Percentiles rank a stretch among this genome's conserved stretches.
These are phyloP conservation scores for Fonsecaea pedrosoi DNA, from an alignment of 2,329 filamentous ascomycete species.

Conservation along the genomic window DNA sequence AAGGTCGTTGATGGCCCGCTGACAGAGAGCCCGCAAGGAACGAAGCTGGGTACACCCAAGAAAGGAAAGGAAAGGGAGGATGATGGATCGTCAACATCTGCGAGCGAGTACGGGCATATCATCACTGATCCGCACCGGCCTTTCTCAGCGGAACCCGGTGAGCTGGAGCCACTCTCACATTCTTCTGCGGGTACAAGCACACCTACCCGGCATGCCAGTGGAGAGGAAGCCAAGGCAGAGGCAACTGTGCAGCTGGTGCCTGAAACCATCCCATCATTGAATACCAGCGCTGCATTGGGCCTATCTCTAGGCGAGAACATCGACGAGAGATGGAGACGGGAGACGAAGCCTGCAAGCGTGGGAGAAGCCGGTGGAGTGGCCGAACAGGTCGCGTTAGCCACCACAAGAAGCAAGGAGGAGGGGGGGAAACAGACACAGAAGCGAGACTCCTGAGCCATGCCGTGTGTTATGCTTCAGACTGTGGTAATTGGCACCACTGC, in stretches of 20 bases:
- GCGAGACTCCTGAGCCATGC: background rate
- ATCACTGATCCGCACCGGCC: conserved; percentile 16
- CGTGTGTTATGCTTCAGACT: background rate
- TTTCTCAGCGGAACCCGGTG: conserved; percentile 30
- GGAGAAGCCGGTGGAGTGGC: conserved; percentile 15
- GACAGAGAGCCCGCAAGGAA: conserved; percentile 28
- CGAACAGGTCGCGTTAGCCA: conserved; percentile 24
- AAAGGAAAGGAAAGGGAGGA: conserved; percentile 14
- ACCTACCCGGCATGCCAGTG: background rate
- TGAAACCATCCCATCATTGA: conserved; percentile 19
- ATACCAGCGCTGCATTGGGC: conserved; percentile 19
- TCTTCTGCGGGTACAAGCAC: conserved; percentile 17
- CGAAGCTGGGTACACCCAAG: conserved; percentile 21
- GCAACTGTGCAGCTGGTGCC: conserved; percentile 10
- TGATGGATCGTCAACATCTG: conserved; percentile 1
- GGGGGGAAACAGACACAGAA: background rate
- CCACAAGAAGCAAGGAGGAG: conserved; percentile 27
- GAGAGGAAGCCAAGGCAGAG: background rate
- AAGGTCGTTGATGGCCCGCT: conserved; percentile 26
- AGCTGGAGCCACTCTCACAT: conserved; percentile 31
- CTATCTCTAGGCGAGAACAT: conserved; percentile 18
- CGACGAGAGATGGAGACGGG: conserved; percentile 14
- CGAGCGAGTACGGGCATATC: conserved; percentile 1
- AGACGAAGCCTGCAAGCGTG: conserved; percentile 5
- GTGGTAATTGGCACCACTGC: background rate